Percentiles rank a stretch among this genome's conserved stretches.
Evolutionary conservation across 2,329 filamentous ascomycete species (phyloP).

Genomic region (Chaetothyriales sp.): DNA sequence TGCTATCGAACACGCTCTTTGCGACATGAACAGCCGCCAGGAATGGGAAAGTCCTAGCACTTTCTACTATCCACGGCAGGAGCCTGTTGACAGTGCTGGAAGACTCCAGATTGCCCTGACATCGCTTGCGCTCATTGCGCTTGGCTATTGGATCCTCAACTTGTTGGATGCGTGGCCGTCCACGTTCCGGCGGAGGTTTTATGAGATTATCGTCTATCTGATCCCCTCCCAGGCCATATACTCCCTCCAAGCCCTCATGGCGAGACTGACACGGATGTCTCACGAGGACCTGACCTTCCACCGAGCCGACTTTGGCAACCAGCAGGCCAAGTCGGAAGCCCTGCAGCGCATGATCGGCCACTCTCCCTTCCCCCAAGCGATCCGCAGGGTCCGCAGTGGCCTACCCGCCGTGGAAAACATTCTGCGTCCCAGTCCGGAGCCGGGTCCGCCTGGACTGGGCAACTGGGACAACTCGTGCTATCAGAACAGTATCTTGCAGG

Average conservation of each 20-base stretch:
- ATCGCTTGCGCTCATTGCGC: conserved; percentile 10
- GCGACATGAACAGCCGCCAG: conserved; percentile 15
- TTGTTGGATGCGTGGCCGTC: conserved; percentile 22
- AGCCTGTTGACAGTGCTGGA: not conserved
- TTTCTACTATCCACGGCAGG: conserved; percentile 1
- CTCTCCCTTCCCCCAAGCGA: conserved; percentile 44
- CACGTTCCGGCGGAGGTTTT: conserved; percentile 18
- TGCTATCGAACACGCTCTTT: conserved; percentile 1
- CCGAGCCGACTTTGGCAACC: conserved; percentile 22
- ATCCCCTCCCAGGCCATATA: conserved; percentile 27
- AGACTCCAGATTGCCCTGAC: not conserved
- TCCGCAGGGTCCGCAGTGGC: conserved; percentile 36
- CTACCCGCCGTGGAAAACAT: conserved; percentile 39
- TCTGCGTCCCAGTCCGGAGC: conserved; percentile 20
- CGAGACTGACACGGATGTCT: conserved; percentile 27
- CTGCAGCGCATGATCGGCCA: conserved; percentile 49
- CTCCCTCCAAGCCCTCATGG: conserved; percentile 36
- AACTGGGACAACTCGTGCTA: conserved; percentile 96
- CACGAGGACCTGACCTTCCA: conserved; percentile 19
- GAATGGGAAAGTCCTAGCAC: not conserved
- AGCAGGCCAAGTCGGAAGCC: conserved; percentile 45
- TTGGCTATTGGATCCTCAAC: conserved; percentile 25
- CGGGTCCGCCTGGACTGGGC: conserved; percentile 48
- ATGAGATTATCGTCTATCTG: conserved; percentile 26
- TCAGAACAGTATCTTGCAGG: conserved; percentile 88